phyloP scores from a whole-genome alignment of 139 green algal genomes.

The Edaphochlamys debaryana region DNA sequence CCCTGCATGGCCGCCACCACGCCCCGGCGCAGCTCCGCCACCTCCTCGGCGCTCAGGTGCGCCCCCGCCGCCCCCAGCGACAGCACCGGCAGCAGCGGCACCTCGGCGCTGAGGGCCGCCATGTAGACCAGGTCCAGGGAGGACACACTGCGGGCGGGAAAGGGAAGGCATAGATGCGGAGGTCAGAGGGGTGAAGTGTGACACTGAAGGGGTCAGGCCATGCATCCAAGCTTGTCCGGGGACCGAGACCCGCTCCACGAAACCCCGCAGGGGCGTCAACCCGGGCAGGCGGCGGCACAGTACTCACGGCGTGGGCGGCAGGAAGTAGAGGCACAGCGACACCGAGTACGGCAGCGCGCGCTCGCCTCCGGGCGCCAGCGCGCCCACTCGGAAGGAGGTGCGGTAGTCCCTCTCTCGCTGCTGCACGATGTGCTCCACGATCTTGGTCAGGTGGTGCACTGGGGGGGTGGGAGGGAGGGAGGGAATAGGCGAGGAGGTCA shows the following conservation, averaged over 20 bases:
- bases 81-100: constrained; percentile 35
- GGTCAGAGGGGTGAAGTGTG: neutral
- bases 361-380: neutral
- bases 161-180: neutral
- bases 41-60: neutral
- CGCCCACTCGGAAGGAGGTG: neutral
- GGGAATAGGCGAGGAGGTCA: neutral
- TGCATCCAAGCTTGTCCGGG: too few species aligned
- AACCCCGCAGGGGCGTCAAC: too few species aligned
- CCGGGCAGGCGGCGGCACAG: too few species aligned
- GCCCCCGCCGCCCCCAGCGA: neutral
- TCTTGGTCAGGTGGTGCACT: constrained; percentile 9
- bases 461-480: neutral
- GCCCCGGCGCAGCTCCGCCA: neutral
- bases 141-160: neutral
- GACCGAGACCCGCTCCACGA: too few species aligned
- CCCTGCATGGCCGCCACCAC: constrained; percentile 12
- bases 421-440: constrained; percentile 8
- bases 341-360: neutral
- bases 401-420: constrained; percentile 18
- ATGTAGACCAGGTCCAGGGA: constrained; percentile 23
- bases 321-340: constrained; percentile 35
- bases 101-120: constrained; percentile 9
- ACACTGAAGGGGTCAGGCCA: too few species aligned
- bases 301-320: constrained; percentile 18